Percentiles rank a stretch among this genome's conserved stretches.
Evolutionary conservation across 345 rosid genomes (phyloP).

Genomic region (Heritiera fomes): DNA sequence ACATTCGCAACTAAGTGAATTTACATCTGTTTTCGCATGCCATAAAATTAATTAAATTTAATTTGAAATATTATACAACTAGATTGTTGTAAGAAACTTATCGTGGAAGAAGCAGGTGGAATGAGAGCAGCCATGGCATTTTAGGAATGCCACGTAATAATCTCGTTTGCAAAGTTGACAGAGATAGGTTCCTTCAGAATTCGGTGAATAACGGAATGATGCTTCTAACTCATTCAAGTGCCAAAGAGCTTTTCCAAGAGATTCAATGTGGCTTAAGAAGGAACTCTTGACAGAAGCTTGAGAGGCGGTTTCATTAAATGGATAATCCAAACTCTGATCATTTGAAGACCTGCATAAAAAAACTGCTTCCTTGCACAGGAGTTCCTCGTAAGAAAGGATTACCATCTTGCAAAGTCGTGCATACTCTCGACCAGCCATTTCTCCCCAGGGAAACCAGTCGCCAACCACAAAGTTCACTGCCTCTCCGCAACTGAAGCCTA

Average conservation of each 20-base stretch:
- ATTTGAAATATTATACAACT: not conserved
- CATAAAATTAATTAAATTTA: not conserved
- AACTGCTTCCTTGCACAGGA: too few relatives aligned
- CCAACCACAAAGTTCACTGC: too few relatives aligned
- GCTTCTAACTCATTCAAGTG: not conserved
- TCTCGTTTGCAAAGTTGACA: slow-evolving; percentile 60
- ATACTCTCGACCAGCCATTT: too few relatives aligned
- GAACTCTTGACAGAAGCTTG: slow-evolving; percentile 28
- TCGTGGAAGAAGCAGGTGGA: slow-evolving; percentile 54
- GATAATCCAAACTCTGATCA: too few relatives aligned
- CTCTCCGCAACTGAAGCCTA: too few relatives aligned
- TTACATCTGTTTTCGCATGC: slow-evolving; percentile 31
- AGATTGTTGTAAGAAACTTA: not conserved
- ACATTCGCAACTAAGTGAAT: slow-evolving; percentile 41
- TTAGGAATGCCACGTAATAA: slow-evolving; percentile 50
- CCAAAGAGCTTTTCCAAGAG: not conserved
- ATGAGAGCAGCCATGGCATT: not conserved
- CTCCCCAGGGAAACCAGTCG: too few relatives aligned
- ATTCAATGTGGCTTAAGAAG: slow-evolving; percentile 27
- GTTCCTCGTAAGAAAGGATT: too few relatives aligned
- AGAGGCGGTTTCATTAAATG: too few relatives aligned
- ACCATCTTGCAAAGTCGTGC: too few relatives aligned
- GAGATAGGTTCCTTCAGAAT: slow-evolving; percentile 37
- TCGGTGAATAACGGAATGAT: slow-evolving; percentile 17
- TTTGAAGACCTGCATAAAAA: too few relatives aligned